Evolutionary conservation across 2,329 filamentous ascomycete species (phyloP), one percentile per base, ranked within the genome.

Genomic region (Penicillium sumatraense): DNA sequence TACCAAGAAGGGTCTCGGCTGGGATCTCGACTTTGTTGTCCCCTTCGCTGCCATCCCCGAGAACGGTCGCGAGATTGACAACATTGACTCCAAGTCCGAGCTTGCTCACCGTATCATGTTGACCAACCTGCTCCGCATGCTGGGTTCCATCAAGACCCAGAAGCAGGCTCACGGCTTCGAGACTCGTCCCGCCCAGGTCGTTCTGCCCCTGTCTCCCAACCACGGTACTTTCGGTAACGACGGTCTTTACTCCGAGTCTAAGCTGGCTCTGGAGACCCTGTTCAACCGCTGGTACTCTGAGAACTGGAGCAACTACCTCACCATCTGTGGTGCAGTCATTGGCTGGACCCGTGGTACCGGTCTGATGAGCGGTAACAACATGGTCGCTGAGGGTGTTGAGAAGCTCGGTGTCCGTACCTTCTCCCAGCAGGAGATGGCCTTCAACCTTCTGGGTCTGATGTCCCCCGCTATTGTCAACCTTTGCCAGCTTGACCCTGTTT

Each of bases 211-310:
- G 8, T 99, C 95, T 2, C 95, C 95, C 56, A 99, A 99, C 80
- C 96, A 99, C 78, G 95, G 95, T 64, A 99, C 93, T 27, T 99
- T 99, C 67, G 95, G 95, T 71, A 97, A 91, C 72, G 95, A 99
- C 68, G 95, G 95, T 80, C 85, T 99, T 46, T 99, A 99, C 80
- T 96, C 95, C 5, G 95, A 99, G 79, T 98, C 95, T 45, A 99
- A 99, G 81, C 88, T 99, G 56, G 95, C 89, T 40, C 84, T 99
- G 8, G 95, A 99, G 82, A 98, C 95, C 4, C 85, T 99, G 33
- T 98, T 99, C 86, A 97, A 96, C 80, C 86, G 95, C 66, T 99
- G 95, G 95, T 89, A 96, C 77, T 96, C 95, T 0, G 95, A 99
- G 80, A 93, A 86, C 80, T 99, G 95, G 95, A 89, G 87, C 63